Evolutionary conservation across 2,329 filamentous ascomycete genomes (phyloP).

Genomic region (Cryphonectria parasitica): DNA sequence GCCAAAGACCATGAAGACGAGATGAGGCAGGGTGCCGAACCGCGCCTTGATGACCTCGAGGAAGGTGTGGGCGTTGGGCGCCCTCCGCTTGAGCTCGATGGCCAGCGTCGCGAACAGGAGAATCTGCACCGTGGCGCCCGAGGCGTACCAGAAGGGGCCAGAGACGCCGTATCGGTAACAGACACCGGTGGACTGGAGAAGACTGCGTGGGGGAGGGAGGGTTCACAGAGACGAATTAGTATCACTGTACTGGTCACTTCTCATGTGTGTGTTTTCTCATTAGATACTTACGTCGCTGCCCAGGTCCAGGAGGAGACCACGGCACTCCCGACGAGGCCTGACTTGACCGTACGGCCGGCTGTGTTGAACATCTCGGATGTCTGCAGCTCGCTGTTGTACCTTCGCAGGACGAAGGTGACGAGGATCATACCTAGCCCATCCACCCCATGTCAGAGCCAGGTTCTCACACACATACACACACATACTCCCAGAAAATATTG

Average conservation of each 20-base stretch:
- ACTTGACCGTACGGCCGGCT: conserved; percentile 85
- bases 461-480: neutral
- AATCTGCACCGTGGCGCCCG: conserved; percentile 82
- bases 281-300: conserved; percentile 75
- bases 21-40: conserved; percentile 73
- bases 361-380: conserved; percentile 94
- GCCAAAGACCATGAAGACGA: conserved; percentile 81
- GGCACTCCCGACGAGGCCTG: conserved; percentile 82
- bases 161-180: conserved; percentile 78
- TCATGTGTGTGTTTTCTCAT: neutral
- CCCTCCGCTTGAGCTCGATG: conserved; percentile 84
- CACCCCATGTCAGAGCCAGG: neutral
- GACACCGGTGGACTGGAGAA: conserved; percentile 79
- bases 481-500: neutral
- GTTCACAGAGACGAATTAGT: neutral
- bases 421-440: conserved; percentile 42
- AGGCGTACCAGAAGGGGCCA: conserved; percentile 64
- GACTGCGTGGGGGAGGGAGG: conserved; percentile 24
- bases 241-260: neutral
- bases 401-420: conserved; percentile 41
- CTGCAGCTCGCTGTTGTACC: conserved; percentile 68
- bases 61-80: conserved; percentile 85
- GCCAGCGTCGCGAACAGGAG: conserved; percentile 88
- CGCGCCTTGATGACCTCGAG: conserved; percentile 82
- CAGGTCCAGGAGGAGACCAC: conserved; percentile 96